Conservation (phyloP, 2,329 filamentous ascomycete species). For the Septoria petroselini region DNA sequence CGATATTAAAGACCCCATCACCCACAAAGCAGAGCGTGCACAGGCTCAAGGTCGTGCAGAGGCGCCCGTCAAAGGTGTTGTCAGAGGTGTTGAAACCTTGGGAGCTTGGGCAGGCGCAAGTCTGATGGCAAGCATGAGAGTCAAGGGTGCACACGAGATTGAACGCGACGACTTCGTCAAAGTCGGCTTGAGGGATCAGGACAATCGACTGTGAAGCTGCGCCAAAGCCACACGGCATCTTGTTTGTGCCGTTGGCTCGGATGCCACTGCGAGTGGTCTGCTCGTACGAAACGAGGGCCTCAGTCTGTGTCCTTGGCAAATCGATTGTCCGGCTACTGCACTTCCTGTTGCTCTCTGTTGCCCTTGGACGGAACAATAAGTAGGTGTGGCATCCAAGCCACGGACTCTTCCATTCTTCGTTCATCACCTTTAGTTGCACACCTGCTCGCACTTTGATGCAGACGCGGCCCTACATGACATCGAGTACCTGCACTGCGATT, state of each 20-base stretch:
- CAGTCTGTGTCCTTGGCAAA: not conserved
- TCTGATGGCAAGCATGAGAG: constrained; percentile 64
- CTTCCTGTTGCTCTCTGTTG: no score
- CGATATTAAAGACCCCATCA: constrained; percentile 46
- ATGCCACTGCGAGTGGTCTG: not conserved
- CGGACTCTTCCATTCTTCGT: no score
- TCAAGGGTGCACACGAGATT: constrained; percentile 66
- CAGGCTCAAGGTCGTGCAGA: constrained; percentile 44
- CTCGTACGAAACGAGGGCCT: not conserved
- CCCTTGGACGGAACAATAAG: no score
- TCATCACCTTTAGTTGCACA: no score
- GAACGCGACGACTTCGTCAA: constrained; percentile 70
- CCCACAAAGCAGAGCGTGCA: constrained; percentile 55
- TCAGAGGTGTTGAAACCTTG: constrained; percentile 66
- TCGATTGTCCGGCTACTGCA: not conserved
- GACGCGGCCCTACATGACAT: no score
- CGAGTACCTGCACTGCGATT: no score
- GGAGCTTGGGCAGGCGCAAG: constrained; percentile 75
- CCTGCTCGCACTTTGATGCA: no score
- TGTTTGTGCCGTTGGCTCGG: constrained; percentile 2
- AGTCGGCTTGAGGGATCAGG: constrained; percentile 52
- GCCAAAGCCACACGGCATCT: not conserved
- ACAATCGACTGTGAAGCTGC: constrained; percentile 16
- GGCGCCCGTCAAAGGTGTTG: constrained; percentile 52
- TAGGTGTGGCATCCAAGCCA: not conserved